Percentiles rank a stretch among this genome's conserved stretches.
These are phyloP conservation scores for Neostapfia colusana DNA, from an alignment of 176 grass and related monocot genomes.

Conservation along the genomic window DNA sequence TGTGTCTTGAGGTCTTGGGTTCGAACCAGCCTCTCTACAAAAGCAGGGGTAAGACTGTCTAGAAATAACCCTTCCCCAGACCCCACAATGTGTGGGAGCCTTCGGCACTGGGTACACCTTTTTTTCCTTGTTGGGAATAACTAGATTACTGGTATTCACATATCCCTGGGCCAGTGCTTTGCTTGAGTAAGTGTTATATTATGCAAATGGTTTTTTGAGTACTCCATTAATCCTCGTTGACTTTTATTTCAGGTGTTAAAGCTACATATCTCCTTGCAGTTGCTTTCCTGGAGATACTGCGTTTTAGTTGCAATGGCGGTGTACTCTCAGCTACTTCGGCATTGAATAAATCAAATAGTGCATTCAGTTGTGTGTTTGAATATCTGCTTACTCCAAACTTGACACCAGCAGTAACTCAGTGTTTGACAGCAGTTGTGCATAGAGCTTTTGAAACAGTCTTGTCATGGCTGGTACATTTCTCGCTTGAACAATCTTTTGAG, in stretches of 20 bases:
- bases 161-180: background rate
- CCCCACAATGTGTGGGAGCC: too few relatives aligned
- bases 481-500: constrained; percentile 34
- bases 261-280: constrained; percentile 97
- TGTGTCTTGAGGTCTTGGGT: too few relatives aligned
- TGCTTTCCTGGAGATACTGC: constrained; percentile 92
- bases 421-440: constrained; percentile 83
- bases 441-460: constrained; percentile 89
- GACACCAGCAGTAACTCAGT: constrained; percentile 81
- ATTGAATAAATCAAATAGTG: constrained; percentile 79
- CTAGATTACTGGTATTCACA: constrained; percentile 36
- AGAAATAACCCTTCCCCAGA: too few relatives aligned
- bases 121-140: constrained; percentile 2
- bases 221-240: constrained; percentile 42
- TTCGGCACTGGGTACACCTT: too few relatives aligned
- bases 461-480: constrained; percentile 78
- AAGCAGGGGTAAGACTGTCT: too few relatives aligned
- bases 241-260: constrained; percentile 79
- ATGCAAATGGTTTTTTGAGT: constrained; percentile 15
- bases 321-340: constrained; percentile 62
- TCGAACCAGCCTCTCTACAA: too few relatives aligned
- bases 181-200: constrained; percentile 22
- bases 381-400: constrained; percentile 97
- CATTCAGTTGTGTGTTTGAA: constrained; percentile 92
- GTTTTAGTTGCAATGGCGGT: constrained; percentile 93